phyloP scores from a whole-genome alignment of 2,329 filamentous ascomycete genomes.

The Chrysoporthe deuterocubensis region DNA sequence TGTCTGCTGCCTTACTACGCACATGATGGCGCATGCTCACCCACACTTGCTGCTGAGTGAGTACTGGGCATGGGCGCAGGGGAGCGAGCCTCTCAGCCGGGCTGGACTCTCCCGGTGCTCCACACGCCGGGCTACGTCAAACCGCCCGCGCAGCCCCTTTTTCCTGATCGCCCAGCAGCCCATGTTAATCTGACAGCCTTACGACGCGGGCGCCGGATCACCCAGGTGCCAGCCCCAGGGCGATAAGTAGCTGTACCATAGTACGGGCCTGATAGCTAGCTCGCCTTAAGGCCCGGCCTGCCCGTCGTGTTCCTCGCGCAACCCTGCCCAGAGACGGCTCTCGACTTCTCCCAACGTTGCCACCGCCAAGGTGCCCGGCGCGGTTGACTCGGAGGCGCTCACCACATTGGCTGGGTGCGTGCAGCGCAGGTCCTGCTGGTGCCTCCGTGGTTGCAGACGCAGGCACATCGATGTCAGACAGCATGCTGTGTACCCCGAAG shows the following conservation, averaged over 20 bases:
- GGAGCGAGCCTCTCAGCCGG: neutral
- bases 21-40: too few relatives aligned
- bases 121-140: neutral
- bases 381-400: slow-evolving; percentile 18
- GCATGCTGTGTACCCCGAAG: neutral
- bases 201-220: too few relatives aligned
- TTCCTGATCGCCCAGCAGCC: neutral
- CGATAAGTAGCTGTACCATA: too few relatives aligned
- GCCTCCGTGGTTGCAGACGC: neutral
- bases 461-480: neutral
- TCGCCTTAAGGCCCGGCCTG: slow-evolving; percentile 10
- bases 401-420: slow-evolving; percentile 18
- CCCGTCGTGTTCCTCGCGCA: neutral
- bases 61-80: neutral
- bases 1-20: too few relatives aligned
- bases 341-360: too few relatives aligned
- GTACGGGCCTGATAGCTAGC: slow-evolving; percentile 5
- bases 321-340: too few relatives aligned
- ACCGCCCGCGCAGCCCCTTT: neutral
- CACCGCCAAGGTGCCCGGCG: neutral
- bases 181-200: too few relatives aligned
- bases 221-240: too few relatives aligned
- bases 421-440: too few relatives aligned
- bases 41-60: neutral
- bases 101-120: neutral